These are phyloP conservation scores for Sesbania bispinosa DNA, from an alignment of 306 rosid species.

Conservation along the genomic window DNA sequence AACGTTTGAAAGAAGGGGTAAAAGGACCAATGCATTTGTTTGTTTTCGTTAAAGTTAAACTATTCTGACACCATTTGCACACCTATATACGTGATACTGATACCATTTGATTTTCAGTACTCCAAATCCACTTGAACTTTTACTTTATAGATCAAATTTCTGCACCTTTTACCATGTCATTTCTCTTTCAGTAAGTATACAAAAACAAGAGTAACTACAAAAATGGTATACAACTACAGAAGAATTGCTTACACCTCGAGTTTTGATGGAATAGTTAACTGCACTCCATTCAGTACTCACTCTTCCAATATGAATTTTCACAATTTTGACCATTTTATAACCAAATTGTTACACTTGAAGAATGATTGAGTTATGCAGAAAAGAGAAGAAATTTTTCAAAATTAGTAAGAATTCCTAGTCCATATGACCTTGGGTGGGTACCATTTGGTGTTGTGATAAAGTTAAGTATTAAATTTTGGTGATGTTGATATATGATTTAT, in stretches of 20 bases:
- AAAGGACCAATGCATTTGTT: slow-evolving; percentile 23
- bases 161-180: background rate
- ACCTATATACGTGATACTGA: background rate
- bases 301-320: slow-evolving; percentile 9
- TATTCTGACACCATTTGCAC: slow-evolving; percentile 23
- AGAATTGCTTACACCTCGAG: background rate
- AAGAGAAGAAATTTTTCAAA: too few relatives aligned
- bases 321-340: background rate
- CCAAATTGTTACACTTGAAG: too few relatives aligned
- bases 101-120: background rate
- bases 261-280: background rate
- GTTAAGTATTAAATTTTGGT: too few relatives aligned
- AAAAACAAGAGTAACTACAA: slow-evolving; percentile 21
- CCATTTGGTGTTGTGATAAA: too few relatives aligned
- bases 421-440: too few relatives aligned
- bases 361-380: too few relatives aligned
- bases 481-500: too few relatives aligned
- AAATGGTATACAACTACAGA: slow-evolving; percentile 3
- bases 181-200: slow-evolving; percentile 17
- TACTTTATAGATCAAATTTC: background rate
- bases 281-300: background rate
- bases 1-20: slow-evolving; percentile 7
- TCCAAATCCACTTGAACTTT: background rate
- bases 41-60: background rate
- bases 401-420: too few relatives aligned